Evolutionary conservation across 2,329 filamentous ascomycete genomes (phyloP).

Genomic region (Atkinsonella texensis): DNA sequence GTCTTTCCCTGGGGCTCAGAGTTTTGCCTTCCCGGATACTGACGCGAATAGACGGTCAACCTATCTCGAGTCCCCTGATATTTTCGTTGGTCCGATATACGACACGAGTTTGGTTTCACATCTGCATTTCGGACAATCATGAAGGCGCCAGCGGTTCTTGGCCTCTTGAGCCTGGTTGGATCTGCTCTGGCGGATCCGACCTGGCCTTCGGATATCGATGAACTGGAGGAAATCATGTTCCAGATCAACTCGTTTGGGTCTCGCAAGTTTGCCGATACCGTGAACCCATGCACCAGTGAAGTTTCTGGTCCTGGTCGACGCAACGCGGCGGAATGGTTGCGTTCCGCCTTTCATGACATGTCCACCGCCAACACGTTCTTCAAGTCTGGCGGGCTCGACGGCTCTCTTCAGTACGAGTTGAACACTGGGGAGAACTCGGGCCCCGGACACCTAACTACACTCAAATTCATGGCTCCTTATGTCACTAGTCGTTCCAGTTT

Average conservation of each 20-base stretch:
- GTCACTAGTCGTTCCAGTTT: constrained; percentile 38
- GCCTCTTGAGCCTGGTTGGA: constrained; percentile 25
- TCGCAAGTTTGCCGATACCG: constrained; percentile 42
- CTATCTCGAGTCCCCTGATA: neutral
- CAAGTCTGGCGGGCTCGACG: constrained; percentile 43
- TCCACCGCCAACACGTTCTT: constrained; percentile 37
- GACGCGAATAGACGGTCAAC: neutral
- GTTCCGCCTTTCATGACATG: constrained; percentile 51
- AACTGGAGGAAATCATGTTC: constrained; percentile 53
- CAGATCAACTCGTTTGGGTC: constrained; percentile 42
- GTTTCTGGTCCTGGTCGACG: constrained; percentile 41
- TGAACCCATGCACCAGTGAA: constrained; percentile 44
- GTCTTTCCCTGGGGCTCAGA: neutral
- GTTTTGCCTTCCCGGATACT: too few relatives aligned
- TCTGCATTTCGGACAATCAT: constrained; percentile 7
- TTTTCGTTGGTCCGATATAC: neutral
- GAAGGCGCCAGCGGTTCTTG: constrained; percentile 14
- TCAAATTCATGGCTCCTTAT: constrained; percentile 41
- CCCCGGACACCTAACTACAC: constrained; percentile 39
- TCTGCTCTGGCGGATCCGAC: constrained; percentile 35
- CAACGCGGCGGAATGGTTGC: constrained; percentile 50
- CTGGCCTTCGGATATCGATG: constrained; percentile 48
- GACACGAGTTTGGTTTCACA: too few relatives aligned
- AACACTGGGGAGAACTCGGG: constrained; percentile 43
- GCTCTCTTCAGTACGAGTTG: constrained; percentile 47